Percentiles rank a stretch among this genome's conserved stretches.
Evolutionary conservation across 495 filamentous ascomycete species (phyloP).

Genomic region (Filosporella fistucella): DNA sequence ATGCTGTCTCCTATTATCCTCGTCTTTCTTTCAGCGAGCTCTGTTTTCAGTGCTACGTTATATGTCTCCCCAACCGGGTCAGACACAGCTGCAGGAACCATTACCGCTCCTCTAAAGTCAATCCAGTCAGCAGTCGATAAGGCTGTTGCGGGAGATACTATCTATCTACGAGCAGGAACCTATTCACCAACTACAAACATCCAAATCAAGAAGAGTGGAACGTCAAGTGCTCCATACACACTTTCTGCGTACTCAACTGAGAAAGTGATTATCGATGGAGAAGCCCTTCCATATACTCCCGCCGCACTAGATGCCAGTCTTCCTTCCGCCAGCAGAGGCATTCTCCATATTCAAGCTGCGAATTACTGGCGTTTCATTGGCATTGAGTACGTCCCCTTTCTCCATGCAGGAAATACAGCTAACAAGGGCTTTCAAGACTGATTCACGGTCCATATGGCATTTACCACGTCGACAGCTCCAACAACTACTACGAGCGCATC

Average conservation of each 20-base stretch:
- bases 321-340: constrained; percentile 20
- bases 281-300: constrained; percentile 22
- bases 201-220: constrained; percentile 25
- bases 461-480: constrained; percentile 18
- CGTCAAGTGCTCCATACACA: constrained; percentile 20
- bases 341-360: constrained; percentile 24
- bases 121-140: constrained; percentile 25
- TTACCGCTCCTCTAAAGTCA: constrained; percentile 25
- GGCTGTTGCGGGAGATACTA: constrained; percentile 23
- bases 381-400: constrained; percentile 16
- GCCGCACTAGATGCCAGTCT: constrained; percentile 20
- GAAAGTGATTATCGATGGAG: constrained; percentile 27
- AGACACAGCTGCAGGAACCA: constrained; percentile 20
- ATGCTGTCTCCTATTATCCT: not conserved
- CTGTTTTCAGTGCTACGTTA: constrained; percentile 6
- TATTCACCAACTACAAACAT: constrained; percentile 24
- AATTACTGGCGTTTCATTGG: constrained; percentile 26
- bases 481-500: constrained; percentile 25
- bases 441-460: constrained; percentile 27
- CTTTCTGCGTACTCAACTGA: constrained; percentile 21
- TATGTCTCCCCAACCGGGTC: constrained; percentile 26
- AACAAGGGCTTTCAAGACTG: not conserved
- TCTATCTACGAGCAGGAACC: constrained; percentile 27
- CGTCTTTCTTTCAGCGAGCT: not conserved
- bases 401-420: not conserved